A percentile compares a stretch with the other conserved stretches of the same genome.
phyloP scores from a whole-genome alignment of 768 basidiomycete species.

The Termitomyces sp. region DNA sequence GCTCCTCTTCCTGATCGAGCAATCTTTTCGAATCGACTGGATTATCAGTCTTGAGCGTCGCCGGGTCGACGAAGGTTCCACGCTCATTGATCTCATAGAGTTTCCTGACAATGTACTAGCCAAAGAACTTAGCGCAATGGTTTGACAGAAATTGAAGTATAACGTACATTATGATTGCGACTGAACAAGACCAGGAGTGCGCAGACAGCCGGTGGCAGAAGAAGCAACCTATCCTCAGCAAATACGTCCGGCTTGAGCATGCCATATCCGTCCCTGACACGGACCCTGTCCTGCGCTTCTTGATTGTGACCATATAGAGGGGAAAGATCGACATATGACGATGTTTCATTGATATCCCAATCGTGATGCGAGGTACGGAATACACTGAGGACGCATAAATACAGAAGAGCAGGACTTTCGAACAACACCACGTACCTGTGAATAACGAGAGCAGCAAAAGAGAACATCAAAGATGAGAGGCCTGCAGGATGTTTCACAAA shows the following conservation, averaged over 20 bases:
- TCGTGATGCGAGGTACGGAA: conserved; percentile 78
- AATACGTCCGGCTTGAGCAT: conserved; percentile 68
- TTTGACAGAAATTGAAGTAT: neutral
- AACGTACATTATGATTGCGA: conserved; percentile 81
- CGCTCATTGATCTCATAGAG: conserved; percentile 81
- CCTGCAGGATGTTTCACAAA: conserved; percentile 77
- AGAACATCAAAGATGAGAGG: conserved; percentile 75
- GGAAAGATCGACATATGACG: conserved; percentile 81
- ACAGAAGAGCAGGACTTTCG: neutral
- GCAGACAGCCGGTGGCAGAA: conserved; percentile 77
- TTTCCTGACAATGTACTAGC: conserved; percentile 74
- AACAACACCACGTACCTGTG: conserved; percentile 46
- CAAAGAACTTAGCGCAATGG: neutral
- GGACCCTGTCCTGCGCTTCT: conserved; percentile 52
- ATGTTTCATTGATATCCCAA: conserved; percentile 75
- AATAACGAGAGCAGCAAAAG: conserved; percentile 80
- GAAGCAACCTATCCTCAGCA: conserved; percentile 72
- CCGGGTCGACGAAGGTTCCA: conserved; percentile 56
- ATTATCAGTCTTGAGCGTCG: conserved; percentile 34
- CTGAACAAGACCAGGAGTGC: conserved; percentile 82
- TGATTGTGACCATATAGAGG: conserved; percentile 80
- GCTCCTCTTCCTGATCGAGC: conserved; percentile 61
- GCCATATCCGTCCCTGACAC: conserved; percentile 61
- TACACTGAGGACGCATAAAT: conserved; percentile 39
- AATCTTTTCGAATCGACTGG: conserved; percentile 33